phyloP scores from a whole-genome alignment of 2,329 filamentous ascomycete genomes.

The Chlorencoelia australis region DNA sequence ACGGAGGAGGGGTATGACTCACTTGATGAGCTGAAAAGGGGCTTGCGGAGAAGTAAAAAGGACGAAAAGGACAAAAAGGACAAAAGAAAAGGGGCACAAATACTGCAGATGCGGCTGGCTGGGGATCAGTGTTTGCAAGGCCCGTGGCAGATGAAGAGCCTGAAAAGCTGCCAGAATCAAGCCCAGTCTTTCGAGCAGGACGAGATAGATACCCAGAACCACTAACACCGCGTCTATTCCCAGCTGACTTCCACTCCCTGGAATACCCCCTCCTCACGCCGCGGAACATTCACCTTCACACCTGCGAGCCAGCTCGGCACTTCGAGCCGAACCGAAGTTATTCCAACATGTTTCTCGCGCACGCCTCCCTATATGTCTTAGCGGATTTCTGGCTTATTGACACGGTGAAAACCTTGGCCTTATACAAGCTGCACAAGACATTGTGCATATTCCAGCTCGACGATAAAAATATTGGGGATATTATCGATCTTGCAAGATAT shows the following conservation, averaged over 20 bases:
- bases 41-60: no score
- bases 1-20: no score
- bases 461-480: conserved; percentile 9
- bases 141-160: no score
- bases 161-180: neutral
- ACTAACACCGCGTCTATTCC: neutral
- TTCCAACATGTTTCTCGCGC: conserved; percentile 8
- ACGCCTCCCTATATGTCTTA: conserved; percentile 12
- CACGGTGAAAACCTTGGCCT: conserved; percentile 11
- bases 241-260: conserved; percentile 5
- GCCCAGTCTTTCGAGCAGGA: neutral
- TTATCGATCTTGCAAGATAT: conserved; percentile 9
- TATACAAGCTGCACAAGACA: conserved; percentile 16
- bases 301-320: conserved; percentile 5
- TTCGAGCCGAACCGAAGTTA: conserved; percentile 9
- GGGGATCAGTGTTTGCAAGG: no score
- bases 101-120: no score
- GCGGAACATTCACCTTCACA: conserved; percentile 4
- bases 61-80: no score
- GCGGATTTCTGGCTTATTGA: conserved; percentile 8
- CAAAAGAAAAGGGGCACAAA: no score
- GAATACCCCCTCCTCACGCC: neutral
- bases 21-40: no score
- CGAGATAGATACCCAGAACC: neutral
- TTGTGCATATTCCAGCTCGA: conserved; percentile 10